A percentile compares a stretch with the other conserved stretches of the same genome.
phyloP scores from a whole-genome alignment of 495 filamentous ascomycete species.

The Talaromyces wortmannii region DNA sequence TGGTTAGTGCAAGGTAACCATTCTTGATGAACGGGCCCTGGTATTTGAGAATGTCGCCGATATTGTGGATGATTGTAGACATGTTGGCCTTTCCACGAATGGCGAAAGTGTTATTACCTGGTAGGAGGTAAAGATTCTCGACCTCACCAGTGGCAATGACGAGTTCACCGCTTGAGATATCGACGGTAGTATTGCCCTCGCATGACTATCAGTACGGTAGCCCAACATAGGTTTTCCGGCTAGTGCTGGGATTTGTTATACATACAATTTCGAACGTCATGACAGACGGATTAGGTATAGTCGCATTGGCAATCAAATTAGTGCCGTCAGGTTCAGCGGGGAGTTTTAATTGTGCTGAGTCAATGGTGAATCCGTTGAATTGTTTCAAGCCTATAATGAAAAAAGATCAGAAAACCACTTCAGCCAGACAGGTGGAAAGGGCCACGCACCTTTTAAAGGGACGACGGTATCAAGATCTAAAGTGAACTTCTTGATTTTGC shows the following conservation, averaged over 20 bases:
- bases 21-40: conserved; percentile 19
- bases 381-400: conserved; percentile 26
- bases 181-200: conserved; percentile 35
- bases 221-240: too few relatives aligned
- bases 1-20: conserved; percentile 24
- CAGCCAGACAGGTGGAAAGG: too few relatives aligned
- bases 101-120: conserved; percentile 36
- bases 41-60: conserved; percentile 18
- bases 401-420: too few relatives aligned
- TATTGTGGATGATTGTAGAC: conserved; percentile 17
- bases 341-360: conserved; percentile 27
- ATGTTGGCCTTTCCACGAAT: conserved; percentile 26
- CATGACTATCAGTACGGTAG: background rate
- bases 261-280: conserved; percentile 34
- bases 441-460: conserved; percentile 27
- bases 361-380: conserved; percentile 34
- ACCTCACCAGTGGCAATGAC: conserved; percentile 30
- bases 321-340: conserved; percentile 30
- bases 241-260: too few relatives aligned
- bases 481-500: conserved; percentile 23
- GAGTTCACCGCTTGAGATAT: conserved; percentile 29
- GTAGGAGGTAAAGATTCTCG: conserved; percentile 29
- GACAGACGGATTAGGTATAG: conserved; percentile 37
- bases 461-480: conserved; percentile 25
- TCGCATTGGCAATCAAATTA: conserved; percentile 21